phyloP scores from a whole-genome alignment of 2,329 filamentous ascomycete genomes.

The Penicillium sp. region DNA sequence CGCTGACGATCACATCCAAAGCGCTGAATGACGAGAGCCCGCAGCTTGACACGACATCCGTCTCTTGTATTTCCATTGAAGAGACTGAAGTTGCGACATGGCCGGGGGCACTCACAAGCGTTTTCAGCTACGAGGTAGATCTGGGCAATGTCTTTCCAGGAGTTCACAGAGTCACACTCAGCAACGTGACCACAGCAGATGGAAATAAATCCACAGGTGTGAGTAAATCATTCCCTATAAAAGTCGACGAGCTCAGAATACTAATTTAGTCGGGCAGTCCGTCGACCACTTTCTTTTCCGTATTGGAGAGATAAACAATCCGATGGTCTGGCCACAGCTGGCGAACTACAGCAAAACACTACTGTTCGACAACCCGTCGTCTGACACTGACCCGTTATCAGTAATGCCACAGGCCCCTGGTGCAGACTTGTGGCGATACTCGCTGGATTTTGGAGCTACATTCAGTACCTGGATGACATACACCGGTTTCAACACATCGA shows the following conservation, averaged over 20 bases:
- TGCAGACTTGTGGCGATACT: conserved; percentile 63
- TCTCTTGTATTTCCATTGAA: conserved; percentile 41
- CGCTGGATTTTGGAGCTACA: conserved; percentile 59
- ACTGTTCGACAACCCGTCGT: conserved; percentile 33
- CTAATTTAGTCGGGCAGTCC: not conserved
- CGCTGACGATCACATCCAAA: conserved; percentile 54
- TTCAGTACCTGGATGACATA: conserved; percentile 63
- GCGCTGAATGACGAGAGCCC: conserved; percentile 45
- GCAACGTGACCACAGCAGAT: not conserved
- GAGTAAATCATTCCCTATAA: not conserved
- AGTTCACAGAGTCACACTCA: not conserved
- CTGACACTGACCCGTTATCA: conserved; percentile 43
- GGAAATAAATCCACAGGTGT: not conserved
- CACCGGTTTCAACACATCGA: conserved; percentile 50
- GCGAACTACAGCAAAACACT: conserved; percentile 60
- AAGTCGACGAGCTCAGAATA: conserved; percentile 12
- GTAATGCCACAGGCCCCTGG: conserved; percentile 62
- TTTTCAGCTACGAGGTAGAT: not conserved
- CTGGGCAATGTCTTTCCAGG: not conserved
- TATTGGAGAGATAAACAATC: conserved; percentile 58
- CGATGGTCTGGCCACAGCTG: conserved; percentile 55
- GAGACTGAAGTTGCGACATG: not conserved
- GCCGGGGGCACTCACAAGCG: not conserved
- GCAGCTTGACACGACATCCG: conserved; percentile 42
- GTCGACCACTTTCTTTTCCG: conserved; percentile 62